Percentiles rank a stretch among this genome's conserved stretches.
phyloP scores from a whole-genome alignment of 495 filamentous ascomycete species.

The Neurospora sp. region DNA sequence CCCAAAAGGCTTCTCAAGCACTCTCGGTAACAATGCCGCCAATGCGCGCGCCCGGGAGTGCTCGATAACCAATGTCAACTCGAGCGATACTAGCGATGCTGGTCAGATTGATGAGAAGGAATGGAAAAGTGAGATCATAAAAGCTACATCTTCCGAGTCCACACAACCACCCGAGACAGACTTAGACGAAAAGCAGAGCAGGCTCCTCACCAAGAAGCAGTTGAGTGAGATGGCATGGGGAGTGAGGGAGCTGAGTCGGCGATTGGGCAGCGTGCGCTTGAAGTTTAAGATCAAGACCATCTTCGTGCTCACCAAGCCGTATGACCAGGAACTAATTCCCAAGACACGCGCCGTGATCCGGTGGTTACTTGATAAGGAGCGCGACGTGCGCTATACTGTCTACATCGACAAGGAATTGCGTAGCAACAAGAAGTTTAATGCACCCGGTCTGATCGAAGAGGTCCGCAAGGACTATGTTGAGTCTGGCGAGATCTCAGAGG shows the following conservation, averaged over 20 bases:
- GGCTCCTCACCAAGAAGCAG: constrained; percentile 82
- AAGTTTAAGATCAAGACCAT: constrained; percentile 73
- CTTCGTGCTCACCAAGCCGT: constrained; percentile 81
- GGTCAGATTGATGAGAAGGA: constrained; percentile 37
- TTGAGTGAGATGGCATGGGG: constrained; percentile 94
- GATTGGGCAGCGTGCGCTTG: constrained; percentile 65
- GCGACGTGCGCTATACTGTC: constrained; percentile 61
- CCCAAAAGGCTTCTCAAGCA: constrained; percentile 19
- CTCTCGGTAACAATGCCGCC: background rate
- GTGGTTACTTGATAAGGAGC: constrained; percentile 76
- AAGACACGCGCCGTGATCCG: constrained; percentile 66
- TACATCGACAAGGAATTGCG: constrained; percentile 70
- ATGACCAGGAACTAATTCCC: constrained; percentile 71
- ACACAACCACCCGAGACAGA: constrained; percentile 1
- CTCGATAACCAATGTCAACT: background rate
- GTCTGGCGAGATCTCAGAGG: constrained; percentile 12
- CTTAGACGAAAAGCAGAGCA: constrained; percentile 28
- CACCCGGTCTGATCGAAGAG: constrained; percentile 45
- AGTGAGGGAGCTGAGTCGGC: constrained; percentile 81
- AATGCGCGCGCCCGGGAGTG: background rate
- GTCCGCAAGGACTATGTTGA: constrained; percentile 21
- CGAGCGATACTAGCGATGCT: background rate
- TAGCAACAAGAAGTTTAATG: constrained; percentile 61
- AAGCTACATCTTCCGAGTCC: constrained; percentile 17
- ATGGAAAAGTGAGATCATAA: constrained; percentile 29